Percentiles rank a stretch among this genome's conserved stretches.
phyloP scores from a whole-genome alignment of 2,329 filamentous ascomycete genomes.

The Colletotrichum sp. region DNA sequence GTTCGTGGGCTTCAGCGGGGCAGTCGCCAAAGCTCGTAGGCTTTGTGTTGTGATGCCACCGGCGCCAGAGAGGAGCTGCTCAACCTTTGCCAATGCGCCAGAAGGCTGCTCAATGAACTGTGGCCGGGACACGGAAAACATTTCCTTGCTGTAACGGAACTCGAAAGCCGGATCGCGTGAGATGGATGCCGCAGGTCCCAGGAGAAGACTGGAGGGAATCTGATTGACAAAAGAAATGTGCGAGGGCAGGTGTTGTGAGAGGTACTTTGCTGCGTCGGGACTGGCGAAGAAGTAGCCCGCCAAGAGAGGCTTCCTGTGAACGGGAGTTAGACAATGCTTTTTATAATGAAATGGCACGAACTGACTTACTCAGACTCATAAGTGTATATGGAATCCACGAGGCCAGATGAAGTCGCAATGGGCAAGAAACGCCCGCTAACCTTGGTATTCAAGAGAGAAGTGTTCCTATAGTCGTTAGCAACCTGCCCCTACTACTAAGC shows the following conservation, averaged over 20 bases:
- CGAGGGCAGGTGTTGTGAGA: constrained; percentile 59
- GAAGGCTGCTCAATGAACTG: constrained; percentile 3
- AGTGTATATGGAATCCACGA: constrained; percentile 2
- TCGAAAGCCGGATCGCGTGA: not conserved
- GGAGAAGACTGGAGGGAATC: constrained; percentile 57
- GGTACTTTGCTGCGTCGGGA: constrained; percentile 58
- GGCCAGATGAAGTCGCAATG: constrained; percentile 18
- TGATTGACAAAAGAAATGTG: constrained; percentile 60
- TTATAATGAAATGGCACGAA: too few species aligned
- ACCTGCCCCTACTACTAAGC: constrained; percentile 24
- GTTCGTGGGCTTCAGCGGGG: constrained; percentile 2
- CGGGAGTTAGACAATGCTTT: not conserved
- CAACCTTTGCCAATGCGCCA: not conserved
- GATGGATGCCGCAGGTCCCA: constrained; percentile 8
- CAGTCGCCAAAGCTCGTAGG: not conserved
- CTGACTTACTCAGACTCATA: constrained; percentile 4
- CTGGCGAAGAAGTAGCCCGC: constrained; percentile 59
- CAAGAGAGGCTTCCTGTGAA: constrained; percentile 24
- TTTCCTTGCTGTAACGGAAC: constrained; percentile 10
- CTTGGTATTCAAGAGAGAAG: constrained; percentile 16
- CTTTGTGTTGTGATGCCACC: not conserved
- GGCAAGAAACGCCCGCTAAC: constrained; percentile 29
- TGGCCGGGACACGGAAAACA: constrained; percentile 14
- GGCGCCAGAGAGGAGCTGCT: constrained; percentile 1
- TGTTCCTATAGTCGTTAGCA: not conserved